Conservation (phyloP, 768 basidiomycete species). For the Auricularia auricula-judae region DNA sequence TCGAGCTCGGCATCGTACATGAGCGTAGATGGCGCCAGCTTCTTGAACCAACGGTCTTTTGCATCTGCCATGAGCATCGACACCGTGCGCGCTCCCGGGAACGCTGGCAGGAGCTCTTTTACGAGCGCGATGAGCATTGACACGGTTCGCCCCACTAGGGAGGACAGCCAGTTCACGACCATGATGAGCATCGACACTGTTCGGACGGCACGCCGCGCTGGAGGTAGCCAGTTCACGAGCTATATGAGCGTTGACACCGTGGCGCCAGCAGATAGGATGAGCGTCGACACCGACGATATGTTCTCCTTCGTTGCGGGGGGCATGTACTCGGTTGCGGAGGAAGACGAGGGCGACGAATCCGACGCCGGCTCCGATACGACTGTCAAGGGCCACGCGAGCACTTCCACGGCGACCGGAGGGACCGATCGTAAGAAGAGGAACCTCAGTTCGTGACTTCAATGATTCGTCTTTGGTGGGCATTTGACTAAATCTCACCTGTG, state of each 20-base stretch:
- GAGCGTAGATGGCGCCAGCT: background rate
- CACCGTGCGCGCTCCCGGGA: background rate
- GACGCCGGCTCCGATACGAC: background rate
- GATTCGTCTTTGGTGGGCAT: too few species aligned
- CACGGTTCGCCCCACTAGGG: background rate
- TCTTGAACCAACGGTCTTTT: background rate
- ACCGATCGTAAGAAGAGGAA: too few species aligned
- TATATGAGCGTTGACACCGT: background rate
- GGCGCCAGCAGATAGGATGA: background rate
- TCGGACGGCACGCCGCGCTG: background rate
- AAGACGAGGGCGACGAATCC: background rate
- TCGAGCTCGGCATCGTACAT: background rate
- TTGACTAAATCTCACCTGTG: background rate
- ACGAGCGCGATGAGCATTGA: background rate
- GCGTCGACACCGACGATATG: background rate
- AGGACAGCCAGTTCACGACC: background rate
- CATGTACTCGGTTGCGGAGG: background rate
- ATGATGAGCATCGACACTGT: background rate
- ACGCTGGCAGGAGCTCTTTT: background rate
- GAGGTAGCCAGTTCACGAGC: background rate
- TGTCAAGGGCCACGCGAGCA: too few species aligned
- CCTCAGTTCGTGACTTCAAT: too few species aligned
- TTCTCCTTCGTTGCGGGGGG: background rate
- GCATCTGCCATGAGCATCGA: background rate
- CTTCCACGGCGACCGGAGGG: too few species aligned